These are phyloP conservation scores for Melastoma candidum DNA, from an alignment of 441 rosid species.

Conservation along the genomic window DNA sequence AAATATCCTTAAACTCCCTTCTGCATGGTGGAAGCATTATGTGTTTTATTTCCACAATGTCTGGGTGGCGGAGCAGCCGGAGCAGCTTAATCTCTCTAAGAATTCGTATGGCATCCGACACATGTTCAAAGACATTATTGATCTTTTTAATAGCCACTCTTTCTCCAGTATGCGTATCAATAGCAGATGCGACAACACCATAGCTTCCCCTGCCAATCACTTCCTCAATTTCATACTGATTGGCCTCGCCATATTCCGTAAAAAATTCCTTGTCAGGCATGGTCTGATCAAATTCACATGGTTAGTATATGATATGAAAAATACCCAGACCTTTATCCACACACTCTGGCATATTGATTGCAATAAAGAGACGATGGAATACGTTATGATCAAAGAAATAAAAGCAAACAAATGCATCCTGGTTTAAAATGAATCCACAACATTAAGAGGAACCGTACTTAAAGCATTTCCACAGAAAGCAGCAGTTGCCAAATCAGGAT, in stretches of 20 bases:
- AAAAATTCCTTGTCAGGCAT: conserved; percentile 10
- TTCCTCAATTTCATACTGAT: conserved; percentile 9
- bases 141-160: conserved; percentile 11
- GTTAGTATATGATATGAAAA: background rate
- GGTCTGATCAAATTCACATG: conserved; percentile 2
- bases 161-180: conserved; percentile 11
- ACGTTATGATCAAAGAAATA: too few relatives aligned
- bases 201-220: conserved; percentile 11
- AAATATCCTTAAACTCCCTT: conserved; percentile 9
- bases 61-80: conserved; percentile 10
- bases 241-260: conserved; percentile 5
- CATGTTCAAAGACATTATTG: conserved; percentile 9
- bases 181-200: conserved; percentile 8
- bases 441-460: too few relatives aligned
- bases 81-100: conserved; percentile 11
- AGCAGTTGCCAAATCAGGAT: too few relatives aligned
- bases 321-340: background rate
- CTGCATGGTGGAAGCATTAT: conserved; percentile 9
- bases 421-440: too few relatives aligned
- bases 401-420: too few relatives aligned
- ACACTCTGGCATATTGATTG: too few relatives aligned
- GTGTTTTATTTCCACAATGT: conserved; percentile 9
- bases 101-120: conserved; percentile 9
- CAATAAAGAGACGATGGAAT: too few relatives aligned
- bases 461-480: too few relatives aligned